These are phyloP conservation scores for Talaromyces sp. DNA, from an alignment of 2,329 filamentous ascomycete species.

Conservation along the genomic window DNA sequence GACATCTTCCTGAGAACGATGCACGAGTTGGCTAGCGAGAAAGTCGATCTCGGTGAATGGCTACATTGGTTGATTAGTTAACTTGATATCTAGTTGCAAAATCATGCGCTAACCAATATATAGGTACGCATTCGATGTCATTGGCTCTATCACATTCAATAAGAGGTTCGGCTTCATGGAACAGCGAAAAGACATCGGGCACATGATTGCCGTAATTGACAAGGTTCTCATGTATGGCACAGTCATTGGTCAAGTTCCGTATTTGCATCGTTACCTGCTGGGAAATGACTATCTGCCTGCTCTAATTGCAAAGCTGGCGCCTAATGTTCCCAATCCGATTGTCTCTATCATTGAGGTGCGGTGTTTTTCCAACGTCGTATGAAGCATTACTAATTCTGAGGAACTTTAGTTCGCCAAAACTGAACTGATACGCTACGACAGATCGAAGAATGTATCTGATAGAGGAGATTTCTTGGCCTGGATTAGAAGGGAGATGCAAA, in stretches of 20 bases:
- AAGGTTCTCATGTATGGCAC: not conserved
- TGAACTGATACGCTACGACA: not conserved
- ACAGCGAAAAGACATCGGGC: not conserved
- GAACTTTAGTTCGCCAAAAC: not conserved
- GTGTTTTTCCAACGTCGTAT: not conserved
- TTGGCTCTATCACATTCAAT: not conserved
- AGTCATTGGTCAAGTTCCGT: not conserved
- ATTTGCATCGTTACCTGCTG: not conserved
- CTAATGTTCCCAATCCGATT: not conserved
- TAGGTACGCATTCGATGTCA: not conserved
- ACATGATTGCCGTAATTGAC: not conserved
- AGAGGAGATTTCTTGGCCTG: not conserved
- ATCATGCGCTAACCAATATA: not conserved
- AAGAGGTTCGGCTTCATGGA: slow-evolving; percentile 1
- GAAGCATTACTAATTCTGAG: not conserved
- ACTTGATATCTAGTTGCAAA: not conserved
- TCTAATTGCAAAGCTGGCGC: not conserved
- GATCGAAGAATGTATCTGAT: not conserved
- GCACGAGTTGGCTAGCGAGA: not conserved
- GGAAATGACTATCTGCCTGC: not conserved
- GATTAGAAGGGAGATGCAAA: not conserved
- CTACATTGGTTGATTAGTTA: not conserved
- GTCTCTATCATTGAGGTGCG: not conserved
- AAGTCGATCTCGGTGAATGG: not conserved
- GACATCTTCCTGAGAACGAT: not conserved